These are phyloP conservation scores for Ganoderma sinense DNA, from an alignment of 1,284 basidiomycete species.

Conservation along the genomic window DNA sequence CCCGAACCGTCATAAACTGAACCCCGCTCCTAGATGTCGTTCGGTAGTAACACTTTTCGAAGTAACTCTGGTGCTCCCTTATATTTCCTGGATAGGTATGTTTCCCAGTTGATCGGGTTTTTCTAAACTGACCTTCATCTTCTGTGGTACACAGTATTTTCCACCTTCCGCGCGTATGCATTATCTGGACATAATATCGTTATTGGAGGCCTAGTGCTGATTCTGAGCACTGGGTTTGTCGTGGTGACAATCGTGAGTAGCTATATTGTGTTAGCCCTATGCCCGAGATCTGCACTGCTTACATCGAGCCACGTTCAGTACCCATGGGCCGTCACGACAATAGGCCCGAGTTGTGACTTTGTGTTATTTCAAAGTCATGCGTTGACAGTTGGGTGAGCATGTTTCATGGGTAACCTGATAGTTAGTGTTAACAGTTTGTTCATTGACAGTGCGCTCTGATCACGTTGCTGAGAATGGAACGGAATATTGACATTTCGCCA, in stretches of 20 bases:
- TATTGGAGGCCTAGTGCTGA: background rate
- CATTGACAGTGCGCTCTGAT: background rate
- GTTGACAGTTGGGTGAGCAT: background rate
- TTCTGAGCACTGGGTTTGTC: background rate
- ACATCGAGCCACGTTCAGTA: background rate
- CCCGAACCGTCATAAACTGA: background rate
- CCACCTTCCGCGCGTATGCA: background rate
- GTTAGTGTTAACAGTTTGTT: background rate
- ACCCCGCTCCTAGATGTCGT: background rate
- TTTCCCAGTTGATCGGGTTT: background rate
- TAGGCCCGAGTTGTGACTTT: background rate
- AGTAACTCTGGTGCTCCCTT: background rate
- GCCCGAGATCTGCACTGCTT: background rate
- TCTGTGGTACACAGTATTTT: background rate
- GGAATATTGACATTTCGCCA: background rate
- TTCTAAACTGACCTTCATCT: rapidly evolving
- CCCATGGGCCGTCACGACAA: background rate
- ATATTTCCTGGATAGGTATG: slow-evolving; percentile 1
- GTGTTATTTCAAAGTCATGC: background rate
- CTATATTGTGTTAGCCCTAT: background rate
- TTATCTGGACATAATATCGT: background rate
- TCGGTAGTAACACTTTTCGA: background rate
- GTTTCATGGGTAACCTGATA: too few species aligned
- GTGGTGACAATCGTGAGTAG: background rate
- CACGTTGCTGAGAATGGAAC: background rate